A percentile compares a stretch with the other conserved stretches of the same genome.
Conservation (phyloP, 768 basidiomycete genomes). For the Boletus rufocinnamomeus region DNA sequence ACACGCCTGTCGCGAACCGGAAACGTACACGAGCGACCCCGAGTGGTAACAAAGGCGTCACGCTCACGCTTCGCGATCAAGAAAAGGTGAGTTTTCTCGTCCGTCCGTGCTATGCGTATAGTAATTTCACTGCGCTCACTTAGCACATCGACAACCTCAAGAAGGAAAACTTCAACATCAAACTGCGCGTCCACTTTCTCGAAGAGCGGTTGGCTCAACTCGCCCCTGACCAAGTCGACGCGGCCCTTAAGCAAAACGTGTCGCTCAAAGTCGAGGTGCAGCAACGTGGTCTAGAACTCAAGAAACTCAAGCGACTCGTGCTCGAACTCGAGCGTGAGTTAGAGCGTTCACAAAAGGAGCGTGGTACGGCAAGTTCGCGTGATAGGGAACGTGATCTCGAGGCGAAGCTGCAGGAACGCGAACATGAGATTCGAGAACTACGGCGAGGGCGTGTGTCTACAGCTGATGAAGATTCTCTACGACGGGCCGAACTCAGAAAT, state of each 20-base stretch:
- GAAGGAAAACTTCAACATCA: constrained; percentile 97
- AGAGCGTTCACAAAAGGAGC: constrained; percentile 63
- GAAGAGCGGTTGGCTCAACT: constrained; percentile 90
- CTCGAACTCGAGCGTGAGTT: constrained; percentile 82
- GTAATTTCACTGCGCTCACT: not conserved
- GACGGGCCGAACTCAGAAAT: constrained; percentile 61
- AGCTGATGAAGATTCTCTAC: constrained; percentile 52
- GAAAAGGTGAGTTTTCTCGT: constrained; percentile 68
- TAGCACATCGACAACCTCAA: constrained; percentile 95
- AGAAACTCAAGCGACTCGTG: constrained; percentile 88
- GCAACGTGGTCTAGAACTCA: constrained; percentile 85
- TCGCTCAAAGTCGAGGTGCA: constrained; percentile 92
- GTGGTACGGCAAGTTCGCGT: constrained; percentile 39
- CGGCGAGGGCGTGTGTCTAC: constrained; percentile 47
- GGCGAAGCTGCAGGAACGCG: constrained; percentile 71
- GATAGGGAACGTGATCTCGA: constrained; percentile 75
- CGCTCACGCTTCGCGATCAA: constrained; percentile 90
- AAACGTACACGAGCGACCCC: constrained; percentile 42
- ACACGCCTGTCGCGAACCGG: constrained; percentile 52
- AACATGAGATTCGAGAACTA: constrained; percentile 67
- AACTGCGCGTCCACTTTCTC: constrained; percentile 92
- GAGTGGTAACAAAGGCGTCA: constrained; percentile 35
- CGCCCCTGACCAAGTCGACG: constrained; percentile 90
- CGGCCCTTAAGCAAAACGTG: constrained; percentile 89
- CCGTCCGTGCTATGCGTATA: not conserved